phyloP scores from a whole-genome alignment of 495 filamentous ascomycete genomes.

The Sordaria brevicollis region DNA sequence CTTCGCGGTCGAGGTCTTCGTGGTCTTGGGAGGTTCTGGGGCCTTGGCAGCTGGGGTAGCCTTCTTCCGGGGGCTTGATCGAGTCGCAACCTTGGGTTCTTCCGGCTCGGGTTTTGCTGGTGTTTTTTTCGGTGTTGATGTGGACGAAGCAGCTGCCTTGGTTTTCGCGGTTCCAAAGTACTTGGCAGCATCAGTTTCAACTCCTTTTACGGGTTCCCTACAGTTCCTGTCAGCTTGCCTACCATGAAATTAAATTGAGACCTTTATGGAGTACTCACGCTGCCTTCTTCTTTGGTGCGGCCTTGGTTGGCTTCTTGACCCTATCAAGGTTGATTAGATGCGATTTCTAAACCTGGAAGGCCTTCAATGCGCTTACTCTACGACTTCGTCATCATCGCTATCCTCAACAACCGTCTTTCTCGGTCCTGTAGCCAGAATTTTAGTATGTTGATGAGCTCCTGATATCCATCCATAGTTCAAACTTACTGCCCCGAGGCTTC shows the following conservation, averaged over 20 bases:
- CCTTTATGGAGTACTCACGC: slow-evolving; percentile 15
- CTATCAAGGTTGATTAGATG: slow-evolving; percentile 12
- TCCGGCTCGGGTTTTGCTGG: slow-evolving; percentile 16
- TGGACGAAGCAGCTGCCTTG: slow-evolving; percentile 17
- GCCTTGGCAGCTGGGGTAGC: slow-evolving; percentile 13
- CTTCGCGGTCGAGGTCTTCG: slow-evolving; percentile 18
- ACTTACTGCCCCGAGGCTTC: slow-evolving; percentile 31
- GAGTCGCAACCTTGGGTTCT: slow-evolving; percentile 20
- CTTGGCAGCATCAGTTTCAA: slow-evolving; percentile 34
- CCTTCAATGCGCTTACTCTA: slow-evolving; percentile 22
- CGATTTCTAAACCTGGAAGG: neutral
- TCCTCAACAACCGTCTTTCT: slow-evolving; percentile 57
- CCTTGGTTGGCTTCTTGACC: slow-evolving; percentile 28
- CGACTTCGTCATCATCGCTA: slow-evolving; percentile 51
- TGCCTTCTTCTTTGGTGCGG: slow-evolving; percentile 34
- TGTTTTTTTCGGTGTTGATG: slow-evolving; percentile 23
- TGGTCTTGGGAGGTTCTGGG: slow-evolving; percentile 12
- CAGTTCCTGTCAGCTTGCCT: neutral
- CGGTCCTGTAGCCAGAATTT: slow-evolving; percentile 40
- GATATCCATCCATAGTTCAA: neutral
- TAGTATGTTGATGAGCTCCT: slow-evolving; percentile 6
- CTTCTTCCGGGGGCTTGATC: slow-evolving; percentile 33
- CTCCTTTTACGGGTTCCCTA: slow-evolving; percentile 25
- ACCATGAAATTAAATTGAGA: neutral
- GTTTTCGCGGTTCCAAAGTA: slow-evolving; percentile 37